A percentile compares a stretch with the other conserved stretches of the same genome.
Evolutionary conservation across 2,329 filamentous ascomycete genomes (phyloP).

Genomic region (Fusarium chlamydosporum): DNA sequence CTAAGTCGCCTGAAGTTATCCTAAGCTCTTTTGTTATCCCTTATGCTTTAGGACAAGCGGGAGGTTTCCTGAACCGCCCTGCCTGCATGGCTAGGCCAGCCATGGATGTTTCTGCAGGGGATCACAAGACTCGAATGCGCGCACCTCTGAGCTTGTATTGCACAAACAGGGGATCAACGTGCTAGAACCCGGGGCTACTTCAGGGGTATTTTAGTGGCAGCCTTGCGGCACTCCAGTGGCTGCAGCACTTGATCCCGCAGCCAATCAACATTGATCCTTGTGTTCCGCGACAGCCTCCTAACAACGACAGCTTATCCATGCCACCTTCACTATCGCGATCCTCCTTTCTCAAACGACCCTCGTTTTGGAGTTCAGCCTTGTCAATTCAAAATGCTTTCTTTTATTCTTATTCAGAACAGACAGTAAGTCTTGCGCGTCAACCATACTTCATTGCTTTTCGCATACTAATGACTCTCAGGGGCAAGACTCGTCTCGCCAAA

Average conservation of each 20-base stretch:
- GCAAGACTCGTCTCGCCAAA: constrained; percentile 97
- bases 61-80: too few relatives aligned
- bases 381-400: constrained; percentile 74
- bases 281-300: constrained; percentile 42
- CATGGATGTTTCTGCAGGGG: constrained; percentile 18
- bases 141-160: constrained; percentile 2
- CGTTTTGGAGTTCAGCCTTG: constrained; percentile 15
- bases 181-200: constrained; percentile 21
- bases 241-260: not conserved
- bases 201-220: constrained; percentile 29
- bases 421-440: constrained; percentile 68
- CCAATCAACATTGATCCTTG: constrained; percentile 33
- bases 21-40: too few relatives aligned
- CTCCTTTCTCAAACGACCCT: constrained; percentile 18
- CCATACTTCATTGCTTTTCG: not conserved
- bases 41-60: too few relatives aligned
- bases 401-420: constrained; percentile 90
- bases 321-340: constrained; percentile 30
- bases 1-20: too few relatives aligned
- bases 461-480: constrained; percentile 67
- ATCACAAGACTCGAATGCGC: constrained; percentile 1
- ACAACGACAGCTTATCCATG: constrained; percentile 39
- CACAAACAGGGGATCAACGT: constrained; percentile 16
- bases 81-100: not conserved
- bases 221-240: constrained; percentile 33